A percentile compares a stretch with the other conserved stretches of the same genome.
Conservation (phyloP, 108 stramenopile genomes). For the Fragilaria radians region DNA sequence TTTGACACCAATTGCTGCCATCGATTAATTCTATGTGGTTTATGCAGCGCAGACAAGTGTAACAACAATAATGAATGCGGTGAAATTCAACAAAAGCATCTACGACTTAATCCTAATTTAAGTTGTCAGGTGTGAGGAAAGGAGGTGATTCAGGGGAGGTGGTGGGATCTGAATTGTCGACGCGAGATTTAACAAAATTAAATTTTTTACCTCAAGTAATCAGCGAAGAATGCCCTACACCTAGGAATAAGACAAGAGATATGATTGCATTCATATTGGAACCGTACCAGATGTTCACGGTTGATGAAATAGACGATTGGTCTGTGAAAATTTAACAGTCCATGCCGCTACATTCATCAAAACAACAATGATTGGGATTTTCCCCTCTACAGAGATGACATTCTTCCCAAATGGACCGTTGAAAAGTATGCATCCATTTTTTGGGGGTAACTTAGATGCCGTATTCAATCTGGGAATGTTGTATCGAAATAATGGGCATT, state of each 20-base stretch:
- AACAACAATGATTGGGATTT: neutral
- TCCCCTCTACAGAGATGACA: neutral
- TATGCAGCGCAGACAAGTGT: no score
- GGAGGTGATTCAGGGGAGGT: no score
- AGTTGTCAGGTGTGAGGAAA: no score
- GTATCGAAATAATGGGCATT: neutral
- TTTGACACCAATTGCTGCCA: no score
- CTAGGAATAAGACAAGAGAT: neutral
- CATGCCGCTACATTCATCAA: neutral
- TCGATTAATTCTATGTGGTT: no score
- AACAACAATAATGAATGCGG: no score
- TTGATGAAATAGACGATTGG: neutral
- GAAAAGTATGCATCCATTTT: neutral
- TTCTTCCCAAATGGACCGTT: neutral
- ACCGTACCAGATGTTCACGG: neutral
- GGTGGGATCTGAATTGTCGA: no score
- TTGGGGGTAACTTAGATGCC: neutral
- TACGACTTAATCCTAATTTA: no score
- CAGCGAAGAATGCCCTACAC: neutral
- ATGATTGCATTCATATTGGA: neutral
- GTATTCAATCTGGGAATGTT: neutral
- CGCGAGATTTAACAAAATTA: no score
- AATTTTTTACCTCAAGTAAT: neutral
- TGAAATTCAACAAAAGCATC: no score
- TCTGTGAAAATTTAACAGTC: neutral